phyloP scores from a whole-genome alignment of 2,329 filamentous ascomycete genomes.

The Pestalotiopsis sp. region DNA sequence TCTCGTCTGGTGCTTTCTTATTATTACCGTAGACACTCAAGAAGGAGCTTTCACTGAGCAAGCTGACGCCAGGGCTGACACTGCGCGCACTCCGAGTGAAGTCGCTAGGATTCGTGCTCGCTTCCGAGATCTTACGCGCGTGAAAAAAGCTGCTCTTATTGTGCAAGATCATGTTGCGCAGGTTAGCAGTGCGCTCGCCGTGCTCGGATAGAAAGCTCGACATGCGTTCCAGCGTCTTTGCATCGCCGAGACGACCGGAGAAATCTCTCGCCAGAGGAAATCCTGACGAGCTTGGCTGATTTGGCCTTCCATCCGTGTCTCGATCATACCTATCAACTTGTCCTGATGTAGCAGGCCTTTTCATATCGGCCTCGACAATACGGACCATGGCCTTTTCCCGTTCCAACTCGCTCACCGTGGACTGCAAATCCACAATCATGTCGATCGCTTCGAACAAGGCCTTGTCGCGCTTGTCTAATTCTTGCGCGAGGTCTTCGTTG shows the following conservation, averaged over 20 bases:
- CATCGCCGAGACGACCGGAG: slow-evolving; percentile 22
- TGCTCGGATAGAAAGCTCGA: slow-evolving; percentile 66
- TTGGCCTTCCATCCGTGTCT: slow-evolving; percentile 14
- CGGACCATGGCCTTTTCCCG: slow-evolving; percentile 57
- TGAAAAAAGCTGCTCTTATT: slow-evolving; percentile 51
- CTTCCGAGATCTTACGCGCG: slow-evolving; percentile 50
- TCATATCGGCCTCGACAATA: slow-evolving; percentile 42
- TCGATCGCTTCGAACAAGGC: slow-evolving; percentile 71
- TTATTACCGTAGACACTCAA: slow-evolving; percentile 61
- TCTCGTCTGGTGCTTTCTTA: slow-evolving; percentile 25
- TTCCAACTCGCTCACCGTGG: slow-evolving; percentile 55
- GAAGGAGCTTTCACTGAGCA: slow-evolving; percentile 70
- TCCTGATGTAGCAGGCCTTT: neutral
- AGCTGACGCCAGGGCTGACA: slow-evolving; percentile 61
- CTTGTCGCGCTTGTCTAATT: slow-evolving; percentile 70
- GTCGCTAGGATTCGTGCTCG: slow-evolving; percentile 37
- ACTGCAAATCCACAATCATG: slow-evolving; percentile 69
- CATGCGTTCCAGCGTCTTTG: slow-evolving; percentile 55
- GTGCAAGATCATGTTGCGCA: slow-evolving; percentile 61
- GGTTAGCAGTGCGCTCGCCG: slow-evolving; percentile 61
- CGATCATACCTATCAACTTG: slow-evolving; percentile 9
- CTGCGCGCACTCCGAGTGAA: slow-evolving; percentile 38
- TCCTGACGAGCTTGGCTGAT: neutral
- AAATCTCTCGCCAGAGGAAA: neutral
- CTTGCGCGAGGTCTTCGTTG: slow-evolving; percentile 59